A percentile compares a stretch with the other conserved stretches of the same genome.
These are phyloP conservation scores for Geosmithia morbida DNA, from an alignment of 2,329 filamentous ascomycete genomes.

Conservation along the genomic window DNA sequence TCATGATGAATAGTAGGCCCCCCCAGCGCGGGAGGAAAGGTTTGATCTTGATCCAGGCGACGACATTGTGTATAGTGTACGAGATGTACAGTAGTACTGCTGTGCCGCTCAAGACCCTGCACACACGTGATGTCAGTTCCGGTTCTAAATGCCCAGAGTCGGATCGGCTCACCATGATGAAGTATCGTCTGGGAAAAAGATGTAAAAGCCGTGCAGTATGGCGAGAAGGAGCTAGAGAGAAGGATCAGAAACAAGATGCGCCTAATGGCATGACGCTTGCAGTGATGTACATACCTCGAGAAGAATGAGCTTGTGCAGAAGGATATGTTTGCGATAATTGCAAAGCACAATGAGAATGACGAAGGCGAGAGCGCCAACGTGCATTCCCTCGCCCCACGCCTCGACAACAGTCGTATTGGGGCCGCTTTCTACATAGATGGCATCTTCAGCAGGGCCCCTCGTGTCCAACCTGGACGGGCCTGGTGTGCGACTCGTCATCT, in stretches of 20 bases:
- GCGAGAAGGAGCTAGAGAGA: slow-evolving; percentile 1
- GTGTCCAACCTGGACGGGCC: background rate
- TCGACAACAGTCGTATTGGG: slow-evolving; percentile 4
- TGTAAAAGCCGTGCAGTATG: slow-evolving; percentile 5
- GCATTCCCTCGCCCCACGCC: slow-evolving; percentile 5
- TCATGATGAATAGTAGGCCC: slow-evolving; percentile 4
- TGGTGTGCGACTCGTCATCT: too few species aligned
- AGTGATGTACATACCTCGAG: slow-evolving; percentile 3
- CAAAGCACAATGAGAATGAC: slow-evolving; percentile 5
- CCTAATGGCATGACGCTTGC: background rate
- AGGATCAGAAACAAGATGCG: too few species aligned
- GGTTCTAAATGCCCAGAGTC: background rate
- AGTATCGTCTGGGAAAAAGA: slow-evolving; percentile 3
- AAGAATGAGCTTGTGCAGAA: slow-evolving; percentile 6
- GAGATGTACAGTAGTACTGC: slow-evolving; percentile 5
- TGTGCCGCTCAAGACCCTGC: slow-evolving; percentile 4
- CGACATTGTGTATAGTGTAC: slow-evolving; percentile 5
- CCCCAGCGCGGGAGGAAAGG: slow-evolving; percentile 6
- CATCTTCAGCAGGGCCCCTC: background rate
- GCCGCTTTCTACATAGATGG: background rate
- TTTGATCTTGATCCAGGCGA: slow-evolving; percentile 6
- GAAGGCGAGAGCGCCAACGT: slow-evolving; percentile 4
- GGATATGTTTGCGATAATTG: slow-evolving; percentile 5
- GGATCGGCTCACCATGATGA: slow-evolving; percentile 4
- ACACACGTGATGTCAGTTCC: background rate